Percentiles rank a stretch among this genome's conserved stretches.
phyloP scores from a whole-genome alignment of 257 asterid genomes.

The Coffea eugenioides region DNA sequence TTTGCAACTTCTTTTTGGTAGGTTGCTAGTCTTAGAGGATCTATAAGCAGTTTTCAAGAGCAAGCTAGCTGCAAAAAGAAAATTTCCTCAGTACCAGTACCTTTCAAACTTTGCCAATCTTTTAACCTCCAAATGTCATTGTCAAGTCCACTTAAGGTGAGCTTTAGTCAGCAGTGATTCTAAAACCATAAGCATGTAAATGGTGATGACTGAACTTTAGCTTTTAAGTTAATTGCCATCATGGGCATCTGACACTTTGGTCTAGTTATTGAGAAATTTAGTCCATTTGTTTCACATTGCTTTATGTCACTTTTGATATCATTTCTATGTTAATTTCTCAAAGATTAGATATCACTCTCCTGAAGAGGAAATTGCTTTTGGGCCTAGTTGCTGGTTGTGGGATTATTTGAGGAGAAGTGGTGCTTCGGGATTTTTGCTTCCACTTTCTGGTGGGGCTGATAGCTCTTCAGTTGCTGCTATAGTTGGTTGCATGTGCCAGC shows the following conservation, averaged over 20 bases:
- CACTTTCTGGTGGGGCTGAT: slow-evolving; percentile 96
- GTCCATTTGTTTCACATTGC: background rate
- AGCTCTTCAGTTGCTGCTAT: slow-evolving; percentile 97
- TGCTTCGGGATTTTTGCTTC: slow-evolving; percentile 94
- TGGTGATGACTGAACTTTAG: background rate
- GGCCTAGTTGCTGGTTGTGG: slow-evolving; percentile 99
- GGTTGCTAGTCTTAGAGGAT: slow-evolving; percentile 94
- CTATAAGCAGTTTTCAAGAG: slow-evolving; percentile 95
- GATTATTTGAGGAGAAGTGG: slow-evolving; percentile 96
- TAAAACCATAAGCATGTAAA: background rate
- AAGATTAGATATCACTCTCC: slow-evolving; percentile 89
- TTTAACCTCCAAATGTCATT: slow-evolving; percentile 66
- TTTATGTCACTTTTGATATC: background rate
- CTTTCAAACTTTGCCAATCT: slow-evolving; percentile 77
- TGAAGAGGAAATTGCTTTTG: slow-evolving; percentile 94
- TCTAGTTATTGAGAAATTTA: background rate
- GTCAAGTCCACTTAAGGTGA: slow-evolving; percentile 89
- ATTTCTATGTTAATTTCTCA: slow-evolving; percentile 3
- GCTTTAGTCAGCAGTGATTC: background rate
- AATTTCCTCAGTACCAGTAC: slow-evolving; percentile 65
- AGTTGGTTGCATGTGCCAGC: slow-evolving; percentile 98
- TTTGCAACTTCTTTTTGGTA: slow-evolving; percentile 31
- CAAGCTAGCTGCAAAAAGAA: slow-evolving; percentile 86
- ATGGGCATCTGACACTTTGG: background rate
- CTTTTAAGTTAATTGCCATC: background rate